A percentile compares a stretch with the other conserved stretches of the same genome.
Evolutionary conservation across 768 basidiomycete species (phyloP).

Genomic region (Lyophyllum semitale): DNA sequence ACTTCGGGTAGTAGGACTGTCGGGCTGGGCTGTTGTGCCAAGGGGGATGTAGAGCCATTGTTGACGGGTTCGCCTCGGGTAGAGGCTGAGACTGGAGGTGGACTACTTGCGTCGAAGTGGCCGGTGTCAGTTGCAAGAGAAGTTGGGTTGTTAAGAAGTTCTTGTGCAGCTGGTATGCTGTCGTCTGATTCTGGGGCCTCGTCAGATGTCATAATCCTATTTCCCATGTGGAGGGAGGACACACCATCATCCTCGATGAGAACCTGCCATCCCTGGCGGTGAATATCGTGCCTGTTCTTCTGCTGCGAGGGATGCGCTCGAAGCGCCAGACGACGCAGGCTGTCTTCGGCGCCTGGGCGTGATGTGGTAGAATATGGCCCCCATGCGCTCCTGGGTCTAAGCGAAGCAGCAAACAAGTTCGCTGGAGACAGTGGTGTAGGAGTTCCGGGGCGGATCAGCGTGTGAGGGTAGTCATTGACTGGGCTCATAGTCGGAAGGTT

Average conservation of each 20-base stretch:
- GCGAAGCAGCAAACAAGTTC: not conserved
- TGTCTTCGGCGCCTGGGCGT: not conserved
- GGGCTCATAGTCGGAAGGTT: no score
- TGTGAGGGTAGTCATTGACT: not conserved
- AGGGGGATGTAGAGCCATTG: no score
- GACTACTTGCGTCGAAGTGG: not conserved
- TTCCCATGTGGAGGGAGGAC: not conserved
- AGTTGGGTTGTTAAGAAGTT: not conserved
- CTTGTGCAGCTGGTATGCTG: not conserved
- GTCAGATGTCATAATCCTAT: not conserved
- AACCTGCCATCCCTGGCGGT: not conserved
- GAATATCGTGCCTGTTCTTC: not conserved
- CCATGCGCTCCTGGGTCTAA: not conserved
- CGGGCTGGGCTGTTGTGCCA: not conserved
- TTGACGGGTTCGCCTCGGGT: not conserved
- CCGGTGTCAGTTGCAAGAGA: not conserved
- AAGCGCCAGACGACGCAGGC: constrained; percentile 1
- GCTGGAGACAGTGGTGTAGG: constrained; percentile 5
- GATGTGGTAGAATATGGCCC: not conserved
- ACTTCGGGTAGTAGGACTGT: not conserved
- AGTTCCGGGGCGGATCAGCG: not conserved
- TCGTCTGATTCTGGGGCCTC: not conserved
- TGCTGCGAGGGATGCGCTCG: not conserved
- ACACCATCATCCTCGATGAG: not conserved
- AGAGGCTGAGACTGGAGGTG: not conserved